phyloP scores from a whole-genome alignment of 257 asterid species.

The Jasminum sambac region DNA sequence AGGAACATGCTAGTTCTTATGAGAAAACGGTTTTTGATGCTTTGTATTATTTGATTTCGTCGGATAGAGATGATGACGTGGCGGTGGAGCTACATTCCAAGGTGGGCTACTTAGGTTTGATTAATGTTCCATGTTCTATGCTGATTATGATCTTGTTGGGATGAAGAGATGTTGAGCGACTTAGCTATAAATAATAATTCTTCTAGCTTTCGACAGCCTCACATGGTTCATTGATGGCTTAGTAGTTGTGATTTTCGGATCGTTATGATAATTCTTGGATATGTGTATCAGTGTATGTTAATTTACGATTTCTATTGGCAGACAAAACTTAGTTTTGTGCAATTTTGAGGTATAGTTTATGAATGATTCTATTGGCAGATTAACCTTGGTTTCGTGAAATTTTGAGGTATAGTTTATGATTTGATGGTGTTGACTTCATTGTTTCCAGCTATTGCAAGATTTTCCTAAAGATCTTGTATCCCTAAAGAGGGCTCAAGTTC shows the following conservation, averaged over 20 bases:
- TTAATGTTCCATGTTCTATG: conserved; percentile 3
- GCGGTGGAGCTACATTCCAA: conserved; percentile 77
- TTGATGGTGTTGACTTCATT: conserved; percentile 24
- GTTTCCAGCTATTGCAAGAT: conserved; percentile 61
- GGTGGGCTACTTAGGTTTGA: conserved; percentile 37
- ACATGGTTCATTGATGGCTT: too few relatives aligned
- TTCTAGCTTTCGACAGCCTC: not conserved
- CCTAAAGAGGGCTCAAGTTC: conserved; percentile 79
- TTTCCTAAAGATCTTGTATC: conserved; percentile 84
- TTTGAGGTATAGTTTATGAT: conserved; percentile 21
- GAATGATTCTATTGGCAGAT: not conserved
- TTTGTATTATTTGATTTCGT: conserved; percentile 52
- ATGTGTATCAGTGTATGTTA: not conserved
- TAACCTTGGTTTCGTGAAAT: conserved; percentile 6
- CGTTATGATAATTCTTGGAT: conserved; percentile 5
- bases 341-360: not conserved
- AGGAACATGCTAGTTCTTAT: conserved; percentile 70
- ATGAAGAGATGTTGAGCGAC: not conserved
- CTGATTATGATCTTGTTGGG: not conserved
- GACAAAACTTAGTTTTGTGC: too few relatives aligned
- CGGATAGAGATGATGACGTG: conserved; percentile 74
- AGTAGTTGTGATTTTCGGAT: too few relatives aligned
- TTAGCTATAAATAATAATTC: not conserved
- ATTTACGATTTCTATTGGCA: too few relatives aligned
- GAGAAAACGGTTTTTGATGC: conserved; percentile 73